Evolutionary conservation across 2,329 filamentous ascomycete species (phyloP), one percentile per base, ranked within the genome.

Genomic region (Epichloe elymi): DNA sequence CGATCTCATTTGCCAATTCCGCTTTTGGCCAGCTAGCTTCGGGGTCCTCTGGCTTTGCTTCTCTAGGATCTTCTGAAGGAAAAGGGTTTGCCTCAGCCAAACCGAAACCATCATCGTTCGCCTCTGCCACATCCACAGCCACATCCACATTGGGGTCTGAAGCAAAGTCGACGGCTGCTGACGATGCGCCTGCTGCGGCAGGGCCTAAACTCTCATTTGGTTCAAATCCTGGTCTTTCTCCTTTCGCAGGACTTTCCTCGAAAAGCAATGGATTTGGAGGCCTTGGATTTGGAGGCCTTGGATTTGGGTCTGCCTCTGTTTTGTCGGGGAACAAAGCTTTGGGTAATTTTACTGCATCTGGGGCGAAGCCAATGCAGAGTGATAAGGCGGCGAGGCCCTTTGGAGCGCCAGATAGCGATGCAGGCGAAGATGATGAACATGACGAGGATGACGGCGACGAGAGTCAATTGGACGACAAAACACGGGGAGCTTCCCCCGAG

Each of bases 381-480:
- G 74, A 74, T 53, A 86, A 86, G 64, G 74, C 80, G 14, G 74
- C 76, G 3, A 87, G 80, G 65, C 78, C 87, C 0, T 93, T 95
- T 63, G 88, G 88, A 35, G 85, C 87, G 12, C 79, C 86, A 1
- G 82, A 82, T 39, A 84, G 79, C 53, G 81, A 83, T 46, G 74
- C 71, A 35, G 37, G 44, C 3, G 79, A 80, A 40, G 76, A 75
- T 3, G 69, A 56, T 5, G 66, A 64, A 1, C 65, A 65, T 1
- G 67, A 66, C 2, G 67, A 66, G 10, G 66, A 65, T 6, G 67
- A 65, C 2, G 65, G 61, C 19, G 70, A 72, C 3, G 64, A 63
- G 66, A 70, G 46, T 64, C 71, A 49, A 69, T 69, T 33, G 4
- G 72, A 74, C 12, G 73, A 76, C 38, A 68, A 68, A 5, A 75